Percentiles rank a stretch among this genome's conserved stretches.
phyloP scores from a whole-genome alignment of 2,329 filamentous ascomycete genomes.

The Trichophyton simii region DNA sequence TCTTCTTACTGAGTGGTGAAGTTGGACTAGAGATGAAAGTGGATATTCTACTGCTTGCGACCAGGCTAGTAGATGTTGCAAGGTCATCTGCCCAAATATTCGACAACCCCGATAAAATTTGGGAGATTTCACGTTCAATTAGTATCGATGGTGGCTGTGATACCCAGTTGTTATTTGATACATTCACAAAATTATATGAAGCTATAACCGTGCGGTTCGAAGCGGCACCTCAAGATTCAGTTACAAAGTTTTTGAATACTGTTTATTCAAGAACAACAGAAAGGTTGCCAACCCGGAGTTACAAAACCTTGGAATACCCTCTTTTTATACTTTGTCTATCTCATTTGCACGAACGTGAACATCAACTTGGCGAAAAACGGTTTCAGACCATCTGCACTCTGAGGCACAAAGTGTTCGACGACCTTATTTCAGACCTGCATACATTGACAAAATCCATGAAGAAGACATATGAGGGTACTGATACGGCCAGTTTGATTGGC shows the following conservation, averaged over 20 bases:
- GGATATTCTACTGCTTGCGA: slow-evolving; percentile 28
- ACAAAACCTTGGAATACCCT: slow-evolving; percentile 27
- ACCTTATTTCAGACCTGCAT: slow-evolving; percentile 26
- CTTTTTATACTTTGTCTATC: slow-evolving; percentile 25
- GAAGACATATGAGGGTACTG: slow-evolving; percentile 20
- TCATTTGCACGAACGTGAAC: slow-evolving; percentile 23
- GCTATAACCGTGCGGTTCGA: slow-evolving; percentile 26
- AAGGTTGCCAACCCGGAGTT: slow-evolving; percentile 22
- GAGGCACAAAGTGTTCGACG: slow-evolving; percentile 24
- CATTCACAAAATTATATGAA: slow-evolving; percentile 26
- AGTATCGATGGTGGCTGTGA: slow-evolving; percentile 21
- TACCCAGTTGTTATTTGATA: slow-evolving; percentile 17
- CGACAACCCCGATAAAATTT: slow-evolving; percentile 25
- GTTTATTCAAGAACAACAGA: slow-evolving; percentile 23
- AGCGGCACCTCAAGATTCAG: slow-evolving; percentile 23
- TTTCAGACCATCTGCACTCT: slow-evolving; percentile 21
- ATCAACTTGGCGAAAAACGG: slow-evolving; percentile 21
- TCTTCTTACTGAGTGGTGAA: slow-evolving; percentile 20
- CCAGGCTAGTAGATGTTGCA: slow-evolving; percentile 28
- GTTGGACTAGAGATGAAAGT: slow-evolving; percentile 19
- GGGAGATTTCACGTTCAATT: slow-evolving; percentile 26
- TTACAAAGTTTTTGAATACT: slow-evolving; percentile 25
- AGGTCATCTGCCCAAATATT: slow-evolving; percentile 28
- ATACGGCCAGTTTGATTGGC: slow-evolving; percentile 23
- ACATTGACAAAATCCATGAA: slow-evolving; percentile 24